phyloP scores from a whole-genome alignment of 73 alveolate genomes.

The Tetrahymena malaccensis region DNA sequence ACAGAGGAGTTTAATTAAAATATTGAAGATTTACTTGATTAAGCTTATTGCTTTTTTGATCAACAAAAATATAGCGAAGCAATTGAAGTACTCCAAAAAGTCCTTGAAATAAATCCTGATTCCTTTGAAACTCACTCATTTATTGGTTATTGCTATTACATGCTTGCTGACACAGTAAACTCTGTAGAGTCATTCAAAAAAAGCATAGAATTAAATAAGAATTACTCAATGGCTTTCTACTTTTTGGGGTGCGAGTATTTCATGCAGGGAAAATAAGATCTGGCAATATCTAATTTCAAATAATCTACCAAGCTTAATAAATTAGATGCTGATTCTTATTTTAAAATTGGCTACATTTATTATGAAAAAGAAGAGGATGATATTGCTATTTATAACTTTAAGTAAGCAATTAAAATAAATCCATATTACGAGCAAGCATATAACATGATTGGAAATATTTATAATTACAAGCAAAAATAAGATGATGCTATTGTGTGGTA shows the following conservation, averaged over 20 bases:
- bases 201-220: not conserved
- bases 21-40: not conserved
- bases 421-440: not conserved
- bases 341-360: not conserved
- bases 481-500: not conserved
- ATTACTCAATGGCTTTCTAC: no score
- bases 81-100: not conserved
- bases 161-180: not conserved
- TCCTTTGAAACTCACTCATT: not conserved
- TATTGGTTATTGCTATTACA: not conserved
- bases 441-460: not conserved
- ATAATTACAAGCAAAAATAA: not conserved
- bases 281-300: not conserved
- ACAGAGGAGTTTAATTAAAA: not conserved
- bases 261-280: not conserved
- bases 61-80: not conserved
- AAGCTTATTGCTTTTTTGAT: not conserved
- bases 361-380: not conserved
- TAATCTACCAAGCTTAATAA: not conserved
- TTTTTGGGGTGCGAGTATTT: not conserved
- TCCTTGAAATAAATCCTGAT: not conserved
- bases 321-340: not conserved
- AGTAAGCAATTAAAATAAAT: not conserved
- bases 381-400: not conserved
- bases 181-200: not conserved